These are phyloP conservation scores for Chiua virens DNA, from an alignment of 768 basidiomycete species.

Conservation along the genomic window DNA sequence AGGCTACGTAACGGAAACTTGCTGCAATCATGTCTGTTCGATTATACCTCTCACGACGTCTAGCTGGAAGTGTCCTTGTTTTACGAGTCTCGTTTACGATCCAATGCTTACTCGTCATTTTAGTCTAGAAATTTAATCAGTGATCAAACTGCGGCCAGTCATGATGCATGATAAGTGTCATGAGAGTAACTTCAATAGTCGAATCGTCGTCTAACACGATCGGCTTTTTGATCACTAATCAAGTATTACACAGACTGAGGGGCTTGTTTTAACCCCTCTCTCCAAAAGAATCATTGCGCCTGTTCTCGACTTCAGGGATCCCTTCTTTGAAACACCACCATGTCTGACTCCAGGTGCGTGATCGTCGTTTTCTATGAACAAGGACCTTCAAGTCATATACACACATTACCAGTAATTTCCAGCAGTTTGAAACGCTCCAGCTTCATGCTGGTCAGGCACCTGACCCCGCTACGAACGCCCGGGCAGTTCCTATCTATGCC, in stretches of 20 bases:
- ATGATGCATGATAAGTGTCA: too few species aligned
- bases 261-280: too few species aligned
- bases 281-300: too few species aligned
- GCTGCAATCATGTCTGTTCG: not conserved
- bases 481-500: slow-evolving; percentile 78
- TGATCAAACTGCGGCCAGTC: too few species aligned
- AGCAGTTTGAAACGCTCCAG: slow-evolving; percentile 77
- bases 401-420: not conserved
- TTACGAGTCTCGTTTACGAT: not conserved
- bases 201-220: too few species aligned
- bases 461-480: slow-evolving; percentile 65
- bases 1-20: slow-evolving; percentile 25
- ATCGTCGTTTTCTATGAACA: not conserved
- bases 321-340: not conserved
- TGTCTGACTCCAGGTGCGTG: slow-evolving; percentile 8
- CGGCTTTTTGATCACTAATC: too few species aligned
- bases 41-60: not conserved
- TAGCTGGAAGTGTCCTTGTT: not conserved
- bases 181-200: too few species aligned
- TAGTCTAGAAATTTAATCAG: not conserved
- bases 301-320: too few species aligned
- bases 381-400: not conserved
- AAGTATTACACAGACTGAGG: too few species aligned
- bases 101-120: not conserved
- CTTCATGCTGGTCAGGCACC: slow-evolving; percentile 71